Evolutionary conservation across 2,329 filamentous ascomycete species (phyloP), one percentile per base, ranked within the genome.

Genomic region (Pseudogymnoascus sp.): DNA sequence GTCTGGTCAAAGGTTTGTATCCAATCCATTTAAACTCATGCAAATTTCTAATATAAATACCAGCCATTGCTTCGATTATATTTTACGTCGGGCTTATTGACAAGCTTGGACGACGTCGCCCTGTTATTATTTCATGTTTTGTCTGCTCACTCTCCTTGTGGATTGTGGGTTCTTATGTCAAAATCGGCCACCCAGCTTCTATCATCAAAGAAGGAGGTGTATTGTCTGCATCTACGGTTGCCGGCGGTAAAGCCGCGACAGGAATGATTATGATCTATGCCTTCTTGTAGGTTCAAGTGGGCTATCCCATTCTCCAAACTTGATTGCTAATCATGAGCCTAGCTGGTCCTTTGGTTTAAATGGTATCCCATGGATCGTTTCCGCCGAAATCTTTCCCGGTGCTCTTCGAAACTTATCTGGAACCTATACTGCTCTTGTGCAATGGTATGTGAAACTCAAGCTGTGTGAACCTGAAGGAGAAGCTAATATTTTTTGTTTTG

Each of bases 221-320:
- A 1, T 73, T 76, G 5, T 78, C 79, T 0, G 70, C 76, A 5
- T 77, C 76, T 0, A 78, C 76, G 0, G 70, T 71, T 3, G 78
- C 77, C 3, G 81, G 80, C 63, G 82, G 81, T 0, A 78, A 80
- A 64, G 76, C 81, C 12, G 81, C 82, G 6, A 83, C 81, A 34
- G 81, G 81, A 2, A 81, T 80, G 69, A 79, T 84, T 23, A 84
- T 83, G 73, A 73, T 84, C 0, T 84, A 8, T 79, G 78, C 78
- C 18, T 23, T 44, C 18, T 44, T 44, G 40, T 44, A 44, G 18
- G 40, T 44, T 23, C 18, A 44, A 44, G 40, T 10, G 12, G n/a
- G 37, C 4, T 3, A 10, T 18, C 40, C 40, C 18, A 44, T 12
- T 44, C 10, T 4, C 40, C 1, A 4, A 44, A 23, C 18, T 12